phyloP scores from a whole-genome alignment of 495 filamentous ascomycete genomes.

The Parathielavia hyrcaniae region DNA sequence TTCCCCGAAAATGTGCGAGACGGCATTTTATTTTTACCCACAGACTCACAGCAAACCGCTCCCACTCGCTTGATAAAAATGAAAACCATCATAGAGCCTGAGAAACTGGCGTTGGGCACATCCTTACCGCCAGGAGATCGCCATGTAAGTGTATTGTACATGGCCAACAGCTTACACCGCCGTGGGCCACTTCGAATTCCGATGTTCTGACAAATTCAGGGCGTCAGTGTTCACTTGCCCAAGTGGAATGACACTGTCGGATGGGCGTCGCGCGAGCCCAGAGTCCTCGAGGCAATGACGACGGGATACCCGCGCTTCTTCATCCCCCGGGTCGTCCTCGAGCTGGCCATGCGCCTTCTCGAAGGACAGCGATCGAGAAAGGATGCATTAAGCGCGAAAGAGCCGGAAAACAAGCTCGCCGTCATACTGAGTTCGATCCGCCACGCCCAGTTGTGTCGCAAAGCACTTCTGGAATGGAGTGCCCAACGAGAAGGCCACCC shows the following conservation, averaged over 20 bases:
- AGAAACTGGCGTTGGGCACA: constrained; percentile 12
- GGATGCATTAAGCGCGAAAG: neutral
- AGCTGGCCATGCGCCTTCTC: constrained; percentile 9
- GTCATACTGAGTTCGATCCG: neutral
- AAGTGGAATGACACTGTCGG: constrained; percentile 28
- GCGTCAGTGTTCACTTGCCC: constrained; percentile 28
- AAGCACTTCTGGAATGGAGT: neutral
- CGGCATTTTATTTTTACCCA: too few species aligned
- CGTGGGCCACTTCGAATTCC: too few species aligned
- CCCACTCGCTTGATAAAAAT: neutral
- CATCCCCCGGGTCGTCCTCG: constrained; percentile 15
- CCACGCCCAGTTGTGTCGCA: neutral
- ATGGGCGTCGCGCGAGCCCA: constrained; percentile 23
- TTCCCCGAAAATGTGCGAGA: too few species aligned
- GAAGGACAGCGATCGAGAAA: neutral
- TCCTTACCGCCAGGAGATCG: constrained; percentile 18
- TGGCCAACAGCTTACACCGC: neutral
- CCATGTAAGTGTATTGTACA: constrained; percentile 26
- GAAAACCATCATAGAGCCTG: constrained; percentile 10
- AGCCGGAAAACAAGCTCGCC: neutral
- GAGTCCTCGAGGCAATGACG: constrained; percentile 23
- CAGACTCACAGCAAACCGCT: too few species aligned
- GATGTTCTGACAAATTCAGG: constrained; percentile 12
- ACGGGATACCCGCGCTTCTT: constrained; percentile 32
- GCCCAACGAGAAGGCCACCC: too few species aligned